These are phyloP conservation scores for Fistulifera pelliculosa DNA, from an alignment of 108 stramenopile genomes.

Conservation along the genomic window DNA sequence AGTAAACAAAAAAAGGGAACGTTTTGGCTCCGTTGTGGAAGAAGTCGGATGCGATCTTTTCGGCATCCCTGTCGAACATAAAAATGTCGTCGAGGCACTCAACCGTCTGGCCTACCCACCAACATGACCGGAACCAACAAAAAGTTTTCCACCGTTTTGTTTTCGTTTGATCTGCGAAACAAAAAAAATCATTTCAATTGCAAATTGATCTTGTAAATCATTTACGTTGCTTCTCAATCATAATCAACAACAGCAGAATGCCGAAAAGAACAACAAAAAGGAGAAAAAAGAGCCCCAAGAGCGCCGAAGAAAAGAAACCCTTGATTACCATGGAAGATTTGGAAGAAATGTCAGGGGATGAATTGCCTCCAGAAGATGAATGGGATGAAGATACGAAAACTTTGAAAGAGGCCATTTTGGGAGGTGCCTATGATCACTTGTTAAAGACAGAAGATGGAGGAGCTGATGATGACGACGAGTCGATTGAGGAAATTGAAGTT, in stretches of 20 bases:
- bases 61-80: too few relatives aligned
- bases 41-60: too few relatives aligned
- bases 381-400: constrained; percentile 48
- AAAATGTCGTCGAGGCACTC: too few relatives aligned
- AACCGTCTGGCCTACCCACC: too few relatives aligned
- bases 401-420: constrained; percentile 36
- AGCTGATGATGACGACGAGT: constrained; percentile 31
- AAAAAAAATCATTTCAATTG: too few relatives aligned
- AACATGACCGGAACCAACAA: too few relatives aligned
- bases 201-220: too few relatives aligned
- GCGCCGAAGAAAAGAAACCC: constrained; percentile 8
- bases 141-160: too few relatives aligned
- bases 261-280: neutral
- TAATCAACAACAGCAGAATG: neutral
- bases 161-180: too few relatives aligned
- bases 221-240: too few relatives aligned
- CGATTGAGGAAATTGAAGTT: constrained; percentile 31
- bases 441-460: constrained; percentile 14
- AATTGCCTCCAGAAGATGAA: constrained; percentile 28
- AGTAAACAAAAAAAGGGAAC: too few relatives aligned
- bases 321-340: constrained; percentile 26
- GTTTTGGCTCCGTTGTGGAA: too few relatives aligned
- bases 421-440: constrained; percentile 35
- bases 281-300: neutral
- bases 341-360: constrained; percentile 40